Percentiles rank a stretch among this genome's conserved stretches.
phyloP scores from a whole-genome alignment of 2,329 filamentous ascomycete species.

The Verticillium longisporum region DNA sequence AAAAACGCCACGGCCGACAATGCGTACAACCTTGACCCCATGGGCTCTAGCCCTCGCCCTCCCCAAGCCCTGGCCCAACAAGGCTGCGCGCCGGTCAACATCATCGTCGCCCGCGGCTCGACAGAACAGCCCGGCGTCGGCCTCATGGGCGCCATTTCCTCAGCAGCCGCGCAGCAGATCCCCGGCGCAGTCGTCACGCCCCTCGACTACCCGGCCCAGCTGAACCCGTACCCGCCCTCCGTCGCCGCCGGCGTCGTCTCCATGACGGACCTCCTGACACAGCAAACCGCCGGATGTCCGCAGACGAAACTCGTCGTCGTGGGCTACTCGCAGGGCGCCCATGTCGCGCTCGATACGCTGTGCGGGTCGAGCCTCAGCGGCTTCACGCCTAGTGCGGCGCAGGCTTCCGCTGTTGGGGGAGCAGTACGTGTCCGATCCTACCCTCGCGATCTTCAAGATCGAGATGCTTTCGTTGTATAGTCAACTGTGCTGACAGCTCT shows the following conservation, averaged over 20 bases:
- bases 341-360: conserved; percentile 27
- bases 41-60: conserved; percentile 11
- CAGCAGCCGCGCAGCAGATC: conserved; percentile 22
- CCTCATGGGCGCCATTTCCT: conserved; percentile 22
- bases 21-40: not conserved
- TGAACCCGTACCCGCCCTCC: conserved; percentile 24
- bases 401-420: conserved; percentile 15
- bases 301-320: conserved; percentile 31
- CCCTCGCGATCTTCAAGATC: no score
- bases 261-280: conserved; percentile 21
- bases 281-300: conserved; percentile 27
- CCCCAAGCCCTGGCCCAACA: conserved; percentile 14
- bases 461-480: conserved; percentile 3
- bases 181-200: conserved; percentile 24
- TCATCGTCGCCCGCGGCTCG: conserved; percentile 32
- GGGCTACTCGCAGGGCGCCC: conserved; percentile 34
- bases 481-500: not conserved
- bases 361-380: conserved; percentile 18
- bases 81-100: conserved; percentile 27
- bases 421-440: conserved; percentile 2
- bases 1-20: not conserved
- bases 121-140: conserved; percentile 25
- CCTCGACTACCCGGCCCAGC: conserved; percentile 30
- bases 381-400: not conserved
- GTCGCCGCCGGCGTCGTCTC: conserved; percentile 22